Base-by-base conservation (phyloP, 371 early-diverging fungal species). In the Apophysomyces trapeziformis region DNA sequence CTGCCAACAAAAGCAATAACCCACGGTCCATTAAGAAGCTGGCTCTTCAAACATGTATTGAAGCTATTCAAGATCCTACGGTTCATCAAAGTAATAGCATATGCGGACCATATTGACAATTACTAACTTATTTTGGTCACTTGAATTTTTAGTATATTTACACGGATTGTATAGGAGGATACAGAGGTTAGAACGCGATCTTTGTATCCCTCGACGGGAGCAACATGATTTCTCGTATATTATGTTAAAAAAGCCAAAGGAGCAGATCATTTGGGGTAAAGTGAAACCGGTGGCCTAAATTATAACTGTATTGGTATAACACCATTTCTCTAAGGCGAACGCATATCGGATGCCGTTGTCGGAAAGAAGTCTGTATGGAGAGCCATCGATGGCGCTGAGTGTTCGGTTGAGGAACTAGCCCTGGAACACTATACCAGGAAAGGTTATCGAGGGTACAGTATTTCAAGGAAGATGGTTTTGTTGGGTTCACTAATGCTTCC, bases 381-480 rank as follows among this genome's bases (percentile, higher is more conserved):
- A 65, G 73, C 73, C 38, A 75, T 82, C 38, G 78, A 87, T 72
- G 88, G 87, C 0, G 79, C 78, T 1, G 82, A 80, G 56, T 83
- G 84, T 54, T 70, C 82, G 13, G 89, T 90, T 0, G 91, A 90
- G 45, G 78, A 80, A 39, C 59, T 89, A 35, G 87, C 89, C 0
- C 60, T 90, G 12, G 80, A 84, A n/a, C 84, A 87, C 65, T 90
- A 89, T 58, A 50, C 75, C 11, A 78, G 76, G 12, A 73, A 80
- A 57, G 88, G 90, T 0, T 89, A 85, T 60, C 75, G 72, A 54
- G 88, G 90, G 68, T 83, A 78, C 54, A 4, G 9, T 14, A 18
- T 43, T 12, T 7, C 38, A 18, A 36, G 4, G 2, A 21, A n/a
- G 9, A 11, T 7, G 39, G n/a, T 13, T 63, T 5, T 57, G 2